Base-by-base conservation (phyloP, 2,329 filamentous ascomycete species). In the Colletotrichum endophyticum region DNA sequence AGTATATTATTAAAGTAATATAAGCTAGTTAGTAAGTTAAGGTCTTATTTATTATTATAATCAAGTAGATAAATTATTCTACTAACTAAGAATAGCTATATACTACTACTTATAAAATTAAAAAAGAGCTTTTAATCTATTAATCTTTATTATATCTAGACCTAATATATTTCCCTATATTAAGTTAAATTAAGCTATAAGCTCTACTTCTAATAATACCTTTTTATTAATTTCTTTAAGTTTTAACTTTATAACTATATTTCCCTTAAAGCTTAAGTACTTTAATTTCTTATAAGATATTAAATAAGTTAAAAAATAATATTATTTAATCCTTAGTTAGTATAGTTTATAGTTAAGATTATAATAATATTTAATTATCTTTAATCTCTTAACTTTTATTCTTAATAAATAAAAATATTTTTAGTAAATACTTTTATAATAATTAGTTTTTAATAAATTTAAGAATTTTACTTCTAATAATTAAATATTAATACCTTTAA, bases 331-430 rank as follows among this genome's bases (percentile, higher is more conserved):
- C 79, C 68, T 77, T 84, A 82, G 80, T 83, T 80, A 80, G 79
- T 80, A 82, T 82, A 81, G 78, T 82, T 82, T 82, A 82, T 82
- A 79, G 79, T 81, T 82, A 82, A 82, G 78, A 82, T 78, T 82
- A 82, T 78, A 80, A 82, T 79, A 80, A 79, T 82, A 82, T 82
- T 79, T 79, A 76, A 82, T 84, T 81, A 80, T 83, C 80, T 84
- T 84, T 80, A 81, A 83, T 84, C 78, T 79, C 79, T 81, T 84
- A 84, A 84, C 80, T 84, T 84, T 84, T 80, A 80, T 84, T 84
- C 79, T 80, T 84, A 81, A 84, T 84, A 84, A 84, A 84, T 84
- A 81, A 84, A 84, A 84, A 84, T 80, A 84, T 83, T 80, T 80
- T 84, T 84, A 81, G 80, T 81, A 82, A 84, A 84, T 84, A 81